Evolutionary conservation across 495 filamentous ascomycete genomes (phyloP), one percentile per base, ranked within the genome.

Genomic region (Hypoxylon cercidicola): DNA sequence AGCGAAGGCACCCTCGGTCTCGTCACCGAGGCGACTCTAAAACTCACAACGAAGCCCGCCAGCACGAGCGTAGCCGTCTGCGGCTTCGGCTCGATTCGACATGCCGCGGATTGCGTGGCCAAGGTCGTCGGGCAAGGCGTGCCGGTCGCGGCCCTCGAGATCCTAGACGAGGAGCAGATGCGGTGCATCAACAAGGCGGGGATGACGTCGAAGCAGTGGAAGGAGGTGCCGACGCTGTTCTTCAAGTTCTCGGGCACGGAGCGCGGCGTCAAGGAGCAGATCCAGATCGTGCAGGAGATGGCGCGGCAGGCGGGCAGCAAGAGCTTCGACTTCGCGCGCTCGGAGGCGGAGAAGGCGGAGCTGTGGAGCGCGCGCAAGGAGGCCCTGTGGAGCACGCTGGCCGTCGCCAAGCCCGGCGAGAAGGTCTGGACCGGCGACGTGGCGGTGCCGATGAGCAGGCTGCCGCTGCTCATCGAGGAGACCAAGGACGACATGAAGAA

Each of bases 161-260:
- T 98, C 40, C 78, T 97, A 39, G 94, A 98, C 75, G 93, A 97
- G 69, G 89, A 93, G 25, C 92, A 96, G 77, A 98, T 98, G 94
- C 83, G 84, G 59, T 92, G 92, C 62, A 93, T 98, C 77, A 98
- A 98, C 77, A 72, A 81, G 41, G 87, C 88, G 4, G 91, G 92
- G 58, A 84, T 81, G 49, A 97, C 93, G 0, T 79, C 81, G 6
- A 87, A 88, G 50, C 73, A 71, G 8, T 97, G 93, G 91, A 86
- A 84, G 60, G 88, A 90, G 60, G 85, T 85, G 15, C 93, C 94
- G 4, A 97, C 94, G 3, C 78, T 98, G 3, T 97, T 98, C 78
- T 95, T 98, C 84, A 97, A 97, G 72, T 98, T 97, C 75, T 84
- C 86, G 13, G 93, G 93, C 30, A 95, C 92, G 0, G 81, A 80